These are phyloP conservation scores for Hanseniaspora uvarum DNA, from an alignment of 1,139 yeast genomes.

Conservation along the genomic window DNA sequence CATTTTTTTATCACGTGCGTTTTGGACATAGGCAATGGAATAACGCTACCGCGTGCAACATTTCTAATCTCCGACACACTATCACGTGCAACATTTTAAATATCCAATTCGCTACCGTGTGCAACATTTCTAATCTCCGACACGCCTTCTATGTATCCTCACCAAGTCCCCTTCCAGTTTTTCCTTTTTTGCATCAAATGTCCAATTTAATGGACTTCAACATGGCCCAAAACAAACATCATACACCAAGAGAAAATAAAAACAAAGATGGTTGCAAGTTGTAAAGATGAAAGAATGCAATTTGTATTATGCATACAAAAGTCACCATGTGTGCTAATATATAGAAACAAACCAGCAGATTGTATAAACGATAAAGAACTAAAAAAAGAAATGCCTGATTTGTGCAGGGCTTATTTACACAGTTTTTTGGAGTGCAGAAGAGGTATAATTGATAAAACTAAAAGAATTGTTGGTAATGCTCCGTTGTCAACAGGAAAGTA, in stretches of 20 bases:
- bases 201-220: no score
- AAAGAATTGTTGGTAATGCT: constrained; percentile 88
- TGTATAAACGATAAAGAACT: constrained; percentile 77
- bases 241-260: not conserved
- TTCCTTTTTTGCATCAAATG: no score
- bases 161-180: no score
- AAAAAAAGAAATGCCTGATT: constrained; percentile 67
- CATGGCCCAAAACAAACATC: no score
- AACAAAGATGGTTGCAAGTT: constrained; percentile 42
- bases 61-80: no score
- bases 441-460: constrained; percentile 80
- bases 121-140: no score
- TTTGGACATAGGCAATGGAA: no score
- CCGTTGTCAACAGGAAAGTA: constrained; percentile 85
- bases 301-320: constrained; percentile 91
- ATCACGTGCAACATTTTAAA: no score
- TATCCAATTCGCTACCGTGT: no score
- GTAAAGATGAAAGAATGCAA: constrained; percentile 85
- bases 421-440: constrained; percentile 82
- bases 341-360: constrained; percentile 79
- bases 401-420: constrained; percentile 73
- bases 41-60: no score
- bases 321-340: constrained; percentile 89
- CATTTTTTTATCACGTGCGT: no score
- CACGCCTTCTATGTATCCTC: no score